Evolutionary conservation across 1,284 basidiomycete genomes (phyloP).

Genomic region (Hymenochaete sp.): DNA sequence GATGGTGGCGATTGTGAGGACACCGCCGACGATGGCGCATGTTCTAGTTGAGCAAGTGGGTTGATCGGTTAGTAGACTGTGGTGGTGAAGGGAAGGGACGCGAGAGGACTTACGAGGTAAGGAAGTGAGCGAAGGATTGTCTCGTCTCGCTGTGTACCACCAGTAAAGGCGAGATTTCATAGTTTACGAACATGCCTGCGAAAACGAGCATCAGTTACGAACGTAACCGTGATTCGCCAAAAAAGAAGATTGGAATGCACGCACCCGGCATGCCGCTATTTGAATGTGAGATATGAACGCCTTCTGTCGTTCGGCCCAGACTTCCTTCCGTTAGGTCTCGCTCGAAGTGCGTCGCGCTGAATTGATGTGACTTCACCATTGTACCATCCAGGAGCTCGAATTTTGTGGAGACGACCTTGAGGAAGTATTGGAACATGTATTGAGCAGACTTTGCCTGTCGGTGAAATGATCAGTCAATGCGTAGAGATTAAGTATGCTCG

Average conservation of each 20-base stretch:
- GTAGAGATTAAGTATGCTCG: slow-evolving; percentile 1
- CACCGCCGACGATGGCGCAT: slow-evolving; percentile 95
- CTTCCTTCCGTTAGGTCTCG: slow-evolving; percentile 68
- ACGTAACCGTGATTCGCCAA: not conserved
- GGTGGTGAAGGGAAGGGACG: not conserved
- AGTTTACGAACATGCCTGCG: slow-evolving; percentile 85
- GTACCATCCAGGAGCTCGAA: slow-evolving; percentile 72
- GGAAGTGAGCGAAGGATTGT: slow-evolving; percentile 94
- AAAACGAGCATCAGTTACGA: slow-evolving; percentile 1
- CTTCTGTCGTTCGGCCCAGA: slow-evolving; percentile 56
- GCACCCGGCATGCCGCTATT: slow-evolving; percentile 69
- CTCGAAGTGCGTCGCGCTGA: slow-evolving; percentile 93
- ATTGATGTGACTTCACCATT: slow-evolving; percentile 79
- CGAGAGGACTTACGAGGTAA: slow-evolving; percentile 71
- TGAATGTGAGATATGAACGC: slow-evolving; percentile 76
- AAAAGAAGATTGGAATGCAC: slow-evolving; percentile 20
- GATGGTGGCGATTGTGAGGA: slow-evolving; percentile 91
- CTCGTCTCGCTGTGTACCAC: slow-evolving; percentile 86
- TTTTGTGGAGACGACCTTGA: slow-evolving; percentile 93
- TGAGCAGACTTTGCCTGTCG: slow-evolving; percentile 55
- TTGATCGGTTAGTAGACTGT: slow-evolving; percentile 4
- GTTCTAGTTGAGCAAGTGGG: slow-evolving; percentile 45
- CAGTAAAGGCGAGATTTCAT: slow-evolving; percentile 95
- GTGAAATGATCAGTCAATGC: not conserved
- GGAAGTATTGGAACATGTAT: slow-evolving; percentile 96